A percentile compares a stretch with the other conserved stretches of the same genome.
Conservation (phyloP, 305 asterid species). For the Coffea humblotiana region DNA sequence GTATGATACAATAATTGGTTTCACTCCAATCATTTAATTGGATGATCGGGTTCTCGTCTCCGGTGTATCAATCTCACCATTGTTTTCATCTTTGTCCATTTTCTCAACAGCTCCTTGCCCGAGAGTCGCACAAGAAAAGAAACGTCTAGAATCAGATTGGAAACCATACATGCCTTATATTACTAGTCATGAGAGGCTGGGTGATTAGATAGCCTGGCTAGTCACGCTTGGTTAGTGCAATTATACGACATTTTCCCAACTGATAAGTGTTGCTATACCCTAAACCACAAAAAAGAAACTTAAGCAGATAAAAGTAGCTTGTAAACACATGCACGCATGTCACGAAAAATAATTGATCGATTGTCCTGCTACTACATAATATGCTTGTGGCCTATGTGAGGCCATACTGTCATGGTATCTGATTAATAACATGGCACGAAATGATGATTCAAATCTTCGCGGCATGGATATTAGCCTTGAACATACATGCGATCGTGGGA, state of each 20-base stretch:
- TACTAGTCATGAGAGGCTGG: neutral
- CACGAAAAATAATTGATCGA: neutral
- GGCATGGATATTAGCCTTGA: no score
- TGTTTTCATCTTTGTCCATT: neutral
- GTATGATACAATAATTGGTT: neutral
- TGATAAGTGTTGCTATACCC: neutral
- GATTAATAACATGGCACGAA: neutral
- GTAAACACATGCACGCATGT: neutral
- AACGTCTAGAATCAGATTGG: neutral
- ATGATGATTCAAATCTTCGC: neutral
- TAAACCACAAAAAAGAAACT: neutral
- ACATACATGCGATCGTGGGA: no score
- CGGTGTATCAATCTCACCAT: neutral
- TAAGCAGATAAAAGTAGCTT: no score
- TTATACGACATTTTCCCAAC: neutral
- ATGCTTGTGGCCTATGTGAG: neutral
- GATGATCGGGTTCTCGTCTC: neutral
- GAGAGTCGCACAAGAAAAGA: neutral
- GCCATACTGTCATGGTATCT: neutral
- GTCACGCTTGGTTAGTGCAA: neutral
- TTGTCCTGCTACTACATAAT: neutral
- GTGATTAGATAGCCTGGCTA: neutral
- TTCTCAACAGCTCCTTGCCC: neutral
- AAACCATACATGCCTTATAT: neutral
- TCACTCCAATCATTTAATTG: conserved; percentile 20